phyloP scores from a whole-genome alignment of 169 alveolate genomes.

The Cryptosporidium andersoni region DNA sequence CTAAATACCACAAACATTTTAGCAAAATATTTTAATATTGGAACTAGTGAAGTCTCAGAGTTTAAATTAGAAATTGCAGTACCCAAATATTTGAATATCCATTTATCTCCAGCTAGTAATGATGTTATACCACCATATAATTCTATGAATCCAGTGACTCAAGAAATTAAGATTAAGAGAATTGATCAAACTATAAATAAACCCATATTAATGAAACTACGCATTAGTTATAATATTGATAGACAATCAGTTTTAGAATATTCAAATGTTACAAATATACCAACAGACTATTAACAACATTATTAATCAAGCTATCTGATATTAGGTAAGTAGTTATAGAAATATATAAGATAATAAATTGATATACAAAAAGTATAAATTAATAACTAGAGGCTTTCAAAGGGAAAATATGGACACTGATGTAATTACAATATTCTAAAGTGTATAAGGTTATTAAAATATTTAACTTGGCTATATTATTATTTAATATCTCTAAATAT shows the following conservation, averaged over 20 bases:
- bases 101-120: slow-evolving; percentile 16
- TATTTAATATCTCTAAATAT: slow-evolving; percentile 3
- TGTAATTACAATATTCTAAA: neutral
- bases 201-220: slow-evolving; percentile 42
- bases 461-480: neutral
- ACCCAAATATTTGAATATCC: slow-evolving; percentile 51
- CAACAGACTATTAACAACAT: slow-evolving; percentile 12
- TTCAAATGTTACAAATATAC: slow-evolving; percentile 64
- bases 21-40: slow-evolving; percentile 48
- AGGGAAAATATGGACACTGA: neutral
- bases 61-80: slow-evolving; percentile 61
- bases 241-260: slow-evolving; percentile 39
- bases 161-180: slow-evolving; percentile 33
- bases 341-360: too few relatives aligned
- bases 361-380: too few relatives aligned
- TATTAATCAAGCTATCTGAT: neutral
- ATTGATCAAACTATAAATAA: neutral
- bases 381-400: too few relatives aligned
- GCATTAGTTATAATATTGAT: slow-evolving; percentile 37
- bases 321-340: too few relatives aligned
- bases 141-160: slow-evolving; percentile 16
- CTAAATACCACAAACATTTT: slow-evolving; percentile 3
- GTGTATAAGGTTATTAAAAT: neutral
- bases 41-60: slow-evolving; percentile 13
- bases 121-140: slow-evolving; percentile 15